A percentile compares a stretch with the other conserved stretches of the same genome.
Evolutionary conservation across 2,329 filamentous ascomycete species (phyloP).

Genomic region (Aspergillus viridinutans): DNA sequence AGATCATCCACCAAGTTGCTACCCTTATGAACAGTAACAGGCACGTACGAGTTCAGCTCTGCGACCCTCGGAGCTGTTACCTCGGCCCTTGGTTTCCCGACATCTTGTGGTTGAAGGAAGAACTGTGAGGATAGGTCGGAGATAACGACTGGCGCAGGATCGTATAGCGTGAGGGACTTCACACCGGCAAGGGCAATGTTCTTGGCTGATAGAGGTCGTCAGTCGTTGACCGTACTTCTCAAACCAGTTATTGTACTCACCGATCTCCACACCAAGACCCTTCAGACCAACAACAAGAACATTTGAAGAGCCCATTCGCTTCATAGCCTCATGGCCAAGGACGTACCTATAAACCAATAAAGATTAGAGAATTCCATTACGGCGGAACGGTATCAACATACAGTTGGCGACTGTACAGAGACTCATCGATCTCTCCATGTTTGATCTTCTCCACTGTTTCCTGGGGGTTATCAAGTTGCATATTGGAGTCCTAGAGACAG

Average conservation of each 20-base stretch:
- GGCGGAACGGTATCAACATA: slow-evolving; percentile 13
- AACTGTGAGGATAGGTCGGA: slow-evolving; percentile 95
- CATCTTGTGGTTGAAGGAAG: slow-evolving; percentile 82
- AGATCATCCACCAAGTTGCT: slow-evolving; percentile 69
- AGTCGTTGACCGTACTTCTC: slow-evolving; percentile 1
- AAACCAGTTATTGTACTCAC: slow-evolving; percentile 28
- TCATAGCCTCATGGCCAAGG: slow-evolving; percentile 83
- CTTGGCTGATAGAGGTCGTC: slow-evolving; percentile 61
- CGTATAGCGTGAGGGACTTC: slow-evolving; percentile 91
- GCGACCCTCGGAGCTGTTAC: slow-evolving; percentile 85
- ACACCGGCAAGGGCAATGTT: slow-evolving; percentile 97
- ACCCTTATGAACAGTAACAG: slow-evolving; percentile 68
- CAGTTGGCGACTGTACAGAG: slow-evolving; percentile 63
- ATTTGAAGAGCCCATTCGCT: slow-evolving; percentile 96
- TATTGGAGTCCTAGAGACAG: slow-evolving; percentile 47
- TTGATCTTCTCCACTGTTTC: slow-evolving; percentile 59
- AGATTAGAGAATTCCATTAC: slow-evolving; percentile 4
- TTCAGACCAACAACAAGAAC: slow-evolving; percentile 88
- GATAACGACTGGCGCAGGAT: slow-evolving; percentile 77
- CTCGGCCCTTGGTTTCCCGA: slow-evolving; percentile 84
- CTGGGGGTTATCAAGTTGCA: slow-evolving; percentile 59
- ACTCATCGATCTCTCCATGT: slow-evolving; percentile 64
- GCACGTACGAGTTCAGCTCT: slow-evolving; percentile 94
- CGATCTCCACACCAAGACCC: slow-evolving; percentile 91
- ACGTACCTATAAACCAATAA: slow-evolving; percentile 49